Evolutionary conservation across 169 alveolate genomes (phyloP).

Genomic region (Amoebophrya sp.): DNA sequence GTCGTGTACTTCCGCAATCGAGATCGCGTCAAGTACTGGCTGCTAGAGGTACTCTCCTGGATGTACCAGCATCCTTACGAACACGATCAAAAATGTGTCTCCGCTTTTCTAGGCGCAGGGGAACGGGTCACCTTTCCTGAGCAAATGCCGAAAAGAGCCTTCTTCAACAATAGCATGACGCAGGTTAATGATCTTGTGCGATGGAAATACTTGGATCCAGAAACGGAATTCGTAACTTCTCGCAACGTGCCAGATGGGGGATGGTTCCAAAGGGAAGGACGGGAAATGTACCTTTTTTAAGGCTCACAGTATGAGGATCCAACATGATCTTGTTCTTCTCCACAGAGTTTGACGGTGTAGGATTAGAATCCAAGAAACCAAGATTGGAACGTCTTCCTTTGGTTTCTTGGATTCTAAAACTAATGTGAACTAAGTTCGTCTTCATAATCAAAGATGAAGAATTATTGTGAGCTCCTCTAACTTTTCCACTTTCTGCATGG

Average conservation of each 20-base stretch:
- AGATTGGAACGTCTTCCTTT: too few relatives aligned
- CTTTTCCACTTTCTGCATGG: neutral
- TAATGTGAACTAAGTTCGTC: too few relatives aligned
- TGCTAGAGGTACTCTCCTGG: neutral
- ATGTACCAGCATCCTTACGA: conserved; percentile 15
- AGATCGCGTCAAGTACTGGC: neutral
- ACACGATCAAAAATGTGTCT: conserved; percentile 4
- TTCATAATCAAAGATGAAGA: too few relatives aligned
- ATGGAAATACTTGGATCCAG: neutral
- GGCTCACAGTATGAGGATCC: too few relatives aligned
- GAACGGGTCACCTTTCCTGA: neutral
- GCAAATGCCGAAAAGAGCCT: neutral
- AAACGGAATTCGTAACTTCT: neutral
- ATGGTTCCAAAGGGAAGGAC: too few relatives aligned
- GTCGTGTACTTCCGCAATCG: neutral
- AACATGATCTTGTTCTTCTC: too few relatives aligned
- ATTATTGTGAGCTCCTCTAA: too few relatives aligned
- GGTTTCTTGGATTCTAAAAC: too few relatives aligned
- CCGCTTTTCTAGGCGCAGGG: conserved; percentile 10
- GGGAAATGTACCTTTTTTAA: too few relatives aligned
- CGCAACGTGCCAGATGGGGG: neutral
- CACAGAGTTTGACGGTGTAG: too few relatives aligned
- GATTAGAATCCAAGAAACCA: too few relatives aligned
- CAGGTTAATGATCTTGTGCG: neutral
- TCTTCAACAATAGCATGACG: neutral